Percentiles rank a stretch among this genome's conserved stretches.
These are phyloP conservation scores for Sisymbrium irio DNA, from an alignment of 345 rosid species.

Conservation along the genomic window DNA sequence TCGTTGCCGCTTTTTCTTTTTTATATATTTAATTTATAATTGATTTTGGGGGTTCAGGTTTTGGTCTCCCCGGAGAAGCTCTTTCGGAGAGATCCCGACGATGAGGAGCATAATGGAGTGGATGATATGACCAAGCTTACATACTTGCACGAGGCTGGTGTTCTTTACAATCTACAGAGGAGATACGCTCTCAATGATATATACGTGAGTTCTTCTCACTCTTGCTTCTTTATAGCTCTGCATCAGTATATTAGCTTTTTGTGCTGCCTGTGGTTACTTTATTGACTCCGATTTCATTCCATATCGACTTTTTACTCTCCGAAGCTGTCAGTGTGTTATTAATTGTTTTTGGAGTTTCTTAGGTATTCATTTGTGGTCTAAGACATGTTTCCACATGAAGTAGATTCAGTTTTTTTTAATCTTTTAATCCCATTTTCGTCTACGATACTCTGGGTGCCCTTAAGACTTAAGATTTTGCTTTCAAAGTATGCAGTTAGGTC, in stretches of 20 bases:
- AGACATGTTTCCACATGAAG: neutral
- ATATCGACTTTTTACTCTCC: neutral
- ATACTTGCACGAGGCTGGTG: conserved; percentile 96
- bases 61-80: conserved; percentile 50
- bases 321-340: neutral
- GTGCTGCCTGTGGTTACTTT: neutral
- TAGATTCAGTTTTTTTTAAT: neutral
- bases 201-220: conserved; percentile 55
- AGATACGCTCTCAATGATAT: conserved; percentile 93
- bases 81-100: conserved; percentile 70
- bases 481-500: conserved; percentile 12
- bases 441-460: neutral
- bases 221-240: neutral
- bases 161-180: conserved; percentile 81
- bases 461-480: neutral
- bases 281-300: conserved; percentile 8
- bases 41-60: conserved; percentile 48
- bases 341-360: conserved; percentile 6
- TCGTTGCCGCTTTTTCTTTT: neutral
- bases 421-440: neutral
- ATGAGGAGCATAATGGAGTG: conserved; percentile 90
- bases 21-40: neutral
- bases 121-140: conserved; percentile 97
- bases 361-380: neutral
- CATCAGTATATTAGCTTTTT: neutral